A percentile compares a stretch with the other conserved stretches of the same genome.
phyloP scores from a whole-genome alignment of 306 rosid genomes.

The Cucumis hystrix region DNA sequence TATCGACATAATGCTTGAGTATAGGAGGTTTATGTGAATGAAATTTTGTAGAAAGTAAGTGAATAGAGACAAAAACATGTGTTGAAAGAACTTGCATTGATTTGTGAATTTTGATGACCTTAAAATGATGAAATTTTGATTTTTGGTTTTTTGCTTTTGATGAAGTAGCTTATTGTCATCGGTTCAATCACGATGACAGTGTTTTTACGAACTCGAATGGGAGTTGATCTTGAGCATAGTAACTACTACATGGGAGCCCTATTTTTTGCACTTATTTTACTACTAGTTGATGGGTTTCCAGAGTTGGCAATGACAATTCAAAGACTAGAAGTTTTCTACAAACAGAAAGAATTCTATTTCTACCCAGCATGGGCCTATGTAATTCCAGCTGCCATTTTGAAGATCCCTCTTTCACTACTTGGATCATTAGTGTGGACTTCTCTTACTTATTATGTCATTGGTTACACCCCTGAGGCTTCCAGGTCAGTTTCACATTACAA shows the following conservation, averaged over 20 bases:
- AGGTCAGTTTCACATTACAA: slow-evolving; percentile 11
- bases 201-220: slow-evolving; percentile 27
- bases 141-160: no score
- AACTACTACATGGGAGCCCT: slow-evolving; percentile 31
- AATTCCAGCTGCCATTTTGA: slow-evolving; percentile 27
- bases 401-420: slow-evolving; percentile 32
- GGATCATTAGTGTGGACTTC: slow-evolving; percentile 32
- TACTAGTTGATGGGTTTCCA: slow-evolving; percentile 27
- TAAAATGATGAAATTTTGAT: no score
- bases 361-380: slow-evolving; percentile 49
- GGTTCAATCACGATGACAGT: slow-evolving; percentile 34
- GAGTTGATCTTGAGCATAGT: slow-evolving; percentile 16
- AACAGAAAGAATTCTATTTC: slow-evolving; percentile 22
- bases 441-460: slow-evolving; percentile 40
- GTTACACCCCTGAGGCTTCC: slow-evolving; percentile 24
- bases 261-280: slow-evolving; percentile 19
- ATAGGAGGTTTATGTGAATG: no score
- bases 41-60: no score
- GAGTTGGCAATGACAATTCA: slow-evolving; percentile 31
- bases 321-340: slow-evolving; percentile 33
- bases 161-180: slow-evolving; percentile 15
- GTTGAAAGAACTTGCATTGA: no score
- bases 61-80: no score
- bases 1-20: no score
- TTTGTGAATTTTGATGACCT: no score